Conservation (phyloP, 306 rosid genomes). For the Carpinus fangiana region DNA sequence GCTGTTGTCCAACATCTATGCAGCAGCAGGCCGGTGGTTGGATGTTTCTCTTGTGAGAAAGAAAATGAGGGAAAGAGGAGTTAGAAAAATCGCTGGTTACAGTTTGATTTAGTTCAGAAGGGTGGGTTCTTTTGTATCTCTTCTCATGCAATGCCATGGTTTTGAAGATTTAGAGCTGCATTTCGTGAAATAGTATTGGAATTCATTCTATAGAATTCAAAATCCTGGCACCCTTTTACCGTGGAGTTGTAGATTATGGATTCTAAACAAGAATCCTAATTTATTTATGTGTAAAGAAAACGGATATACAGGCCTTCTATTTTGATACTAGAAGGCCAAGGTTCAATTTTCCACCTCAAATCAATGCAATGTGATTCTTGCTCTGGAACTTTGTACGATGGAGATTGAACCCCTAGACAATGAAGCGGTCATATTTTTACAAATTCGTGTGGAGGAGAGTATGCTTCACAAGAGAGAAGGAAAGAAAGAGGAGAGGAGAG, state of each 20-base stretch:
- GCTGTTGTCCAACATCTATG: constrained; percentile 68
- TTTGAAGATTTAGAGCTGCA: not conserved
- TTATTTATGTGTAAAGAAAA: not conserved
- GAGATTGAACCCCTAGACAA: not conserved
- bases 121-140: not conserved
- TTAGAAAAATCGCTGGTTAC: constrained; percentile 60
- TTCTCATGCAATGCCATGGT: not conserved
- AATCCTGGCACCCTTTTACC: not conserved
- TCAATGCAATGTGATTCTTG: not conserved
- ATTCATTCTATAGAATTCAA: not conserved
- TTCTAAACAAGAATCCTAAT: not conserved
- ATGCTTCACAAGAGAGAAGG: too few species aligned
- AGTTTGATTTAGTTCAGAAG: constrained; percentile 32
- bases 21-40: constrained; percentile 40
- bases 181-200: not conserved
- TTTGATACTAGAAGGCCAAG: not conserved
- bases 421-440: too few species aligned
- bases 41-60: constrained; percentile 47
- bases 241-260: not conserved
- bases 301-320: not conserved
- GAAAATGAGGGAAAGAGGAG: constrained; percentile 61
- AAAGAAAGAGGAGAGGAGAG: too few species aligned
- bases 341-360: not conserved
- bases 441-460: too few species aligned
- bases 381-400: not conserved